phyloP scores from a whole-genome alignment of 2,329 filamentous ascomycete species.

The Talaromyces piceae region DNA sequence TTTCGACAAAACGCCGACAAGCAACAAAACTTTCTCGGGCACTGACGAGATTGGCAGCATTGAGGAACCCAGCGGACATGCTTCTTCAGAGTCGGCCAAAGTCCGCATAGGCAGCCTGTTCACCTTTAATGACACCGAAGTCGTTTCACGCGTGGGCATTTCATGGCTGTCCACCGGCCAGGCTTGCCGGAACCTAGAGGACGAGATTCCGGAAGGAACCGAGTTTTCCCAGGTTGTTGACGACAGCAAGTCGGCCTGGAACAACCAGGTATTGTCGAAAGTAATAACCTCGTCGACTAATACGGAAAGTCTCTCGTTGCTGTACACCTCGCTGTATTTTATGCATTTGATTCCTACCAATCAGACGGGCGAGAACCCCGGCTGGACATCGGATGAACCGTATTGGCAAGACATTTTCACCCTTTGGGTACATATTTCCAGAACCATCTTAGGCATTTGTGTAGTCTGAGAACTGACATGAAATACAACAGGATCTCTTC shows the following conservation, averaged over 20 bases:
- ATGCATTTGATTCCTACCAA: slow-evolving; percentile 67
- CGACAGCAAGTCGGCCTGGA: slow-evolving; percentile 53
- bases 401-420: slow-evolving; percentile 71
- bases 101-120: slow-evolving; percentile 42
- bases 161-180: slow-evolving; percentile 62
- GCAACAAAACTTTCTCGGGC: slow-evolving; percentile 22
- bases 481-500: slow-evolving; percentile 62
- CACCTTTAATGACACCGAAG: slow-evolving; percentile 40
- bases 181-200: slow-evolving; percentile 61
- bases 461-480: too few relatives aligned
- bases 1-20: slow-evolving; percentile 41
- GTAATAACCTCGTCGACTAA: slow-evolving; percentile 62
- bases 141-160: slow-evolving; percentile 57
- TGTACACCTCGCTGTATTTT: slow-evolving; percentile 64
- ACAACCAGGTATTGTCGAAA: slow-evolving; percentile 60
- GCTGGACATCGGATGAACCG: slow-evolving; percentile 58
- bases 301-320: slow-evolving; percentile 48
- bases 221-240: slow-evolving; percentile 49
- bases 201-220: slow-evolving; percentile 58
- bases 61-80: slow-evolving; percentile 21
- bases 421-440: slow-evolving; percentile 40
- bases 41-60: slow-evolving; percentile 22
- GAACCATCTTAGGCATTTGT: too few relatives aligned
- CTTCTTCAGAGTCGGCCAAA: slow-evolving; percentile 39
- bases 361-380: slow-evolving; percentile 64